phyloP scores from a whole-genome alignment of 2,329 filamentous ascomycete species.

The Fusarium sp. region DNA sequence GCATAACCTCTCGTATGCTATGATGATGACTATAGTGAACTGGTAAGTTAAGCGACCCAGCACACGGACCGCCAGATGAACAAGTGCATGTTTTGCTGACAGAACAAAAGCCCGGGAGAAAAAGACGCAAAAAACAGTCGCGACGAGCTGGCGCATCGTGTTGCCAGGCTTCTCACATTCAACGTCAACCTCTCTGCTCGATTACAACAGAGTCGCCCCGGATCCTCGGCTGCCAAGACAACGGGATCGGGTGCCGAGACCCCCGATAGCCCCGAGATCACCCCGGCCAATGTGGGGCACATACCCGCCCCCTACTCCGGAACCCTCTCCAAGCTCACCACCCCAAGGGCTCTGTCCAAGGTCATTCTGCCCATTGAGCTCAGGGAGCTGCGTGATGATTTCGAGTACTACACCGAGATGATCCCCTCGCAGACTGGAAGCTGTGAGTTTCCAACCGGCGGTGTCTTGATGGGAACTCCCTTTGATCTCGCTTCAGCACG shows the following conservation, averaged over 20 bases:
- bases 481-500: slow-evolving; percentile 17
- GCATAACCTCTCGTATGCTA: slow-evolving; percentile 52
- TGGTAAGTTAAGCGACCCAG: slow-evolving; percentile 41
- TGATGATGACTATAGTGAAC: slow-evolving; percentile 53
- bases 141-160: slow-evolving; percentile 47
- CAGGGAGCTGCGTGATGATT: slow-evolving; percentile 46
- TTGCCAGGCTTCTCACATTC: slow-evolving; percentile 47
- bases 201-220: slow-evolving; percentile 43
- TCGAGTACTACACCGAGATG: slow-evolving; percentile 45
- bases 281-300: slow-evolving; percentile 35
- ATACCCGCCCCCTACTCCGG: slow-evolving; percentile 40
- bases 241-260: slow-evolving; percentile 19
- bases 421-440: slow-evolving; percentile 42
- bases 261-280: slow-evolving; percentile 21
- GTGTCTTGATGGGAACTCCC: slow-evolving; percentile 21
- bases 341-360: slow-evolving; percentile 45
- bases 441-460: slow-evolving; percentile 41
- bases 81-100: neutral
- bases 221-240: slow-evolving; percentile 29
- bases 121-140: slow-evolving; percentile 49
- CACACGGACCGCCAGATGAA: slow-evolving; percentile 9
- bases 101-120: slow-evolving; percentile 44
- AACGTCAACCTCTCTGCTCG: slow-evolving; percentile 47
- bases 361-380: slow-evolving; percentile 46
- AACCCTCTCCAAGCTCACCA: slow-evolving; percentile 46